These are phyloP conservation scores for Chalaropsis thielavioides DNA, from an alignment of 2,329 filamentous ascomycete genomes.

Conservation along the genomic window DNA sequence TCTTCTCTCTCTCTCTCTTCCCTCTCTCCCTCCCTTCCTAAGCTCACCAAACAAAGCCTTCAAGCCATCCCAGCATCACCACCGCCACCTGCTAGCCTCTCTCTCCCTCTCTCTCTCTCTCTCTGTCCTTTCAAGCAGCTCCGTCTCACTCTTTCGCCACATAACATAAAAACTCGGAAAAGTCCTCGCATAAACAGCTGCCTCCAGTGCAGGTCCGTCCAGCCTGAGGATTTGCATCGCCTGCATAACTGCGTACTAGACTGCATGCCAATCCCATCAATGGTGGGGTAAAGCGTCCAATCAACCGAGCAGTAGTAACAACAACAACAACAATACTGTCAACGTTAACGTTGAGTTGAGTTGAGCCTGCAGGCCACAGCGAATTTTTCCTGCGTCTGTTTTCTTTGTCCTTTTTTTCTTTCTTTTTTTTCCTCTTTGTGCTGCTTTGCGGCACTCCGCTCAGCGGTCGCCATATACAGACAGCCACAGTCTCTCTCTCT, in stretches of 20 bases:
- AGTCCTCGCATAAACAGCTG: no score
- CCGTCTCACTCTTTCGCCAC: no score
- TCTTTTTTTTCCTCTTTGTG: not conserved
- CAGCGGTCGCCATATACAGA: not conserved
- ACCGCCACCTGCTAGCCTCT: not conserved
- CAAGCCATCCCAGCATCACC: not conserved
- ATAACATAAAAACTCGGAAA: no score
- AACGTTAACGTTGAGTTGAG: not conserved
- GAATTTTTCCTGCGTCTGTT: not conserved
- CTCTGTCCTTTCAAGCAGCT: no score
- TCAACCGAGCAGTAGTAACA: conserved; percentile 11
- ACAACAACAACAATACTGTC: no score
- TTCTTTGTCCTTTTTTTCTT: not conserved
- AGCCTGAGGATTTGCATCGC: not conserved
- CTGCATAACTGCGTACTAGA: not conserved
- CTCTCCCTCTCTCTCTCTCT: no score
- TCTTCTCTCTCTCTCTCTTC: no score
- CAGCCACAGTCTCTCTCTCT: no score
- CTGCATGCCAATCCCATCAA: not conserved
- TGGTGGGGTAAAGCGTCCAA: conserved; percentile 15
- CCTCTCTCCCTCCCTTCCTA: no score
- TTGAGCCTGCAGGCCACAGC: not conserved
- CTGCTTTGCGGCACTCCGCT: not conserved
- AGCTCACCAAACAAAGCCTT: not conserved
- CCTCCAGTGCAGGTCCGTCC: not conserved